These are phyloP conservation scores for Daucus carota DNA, from an alignment of 129 eudicot species.

Conservation along the genomic window DH1_v3.0 NC_030381.2:39727501-39728000, in stretches of 20 bases:
- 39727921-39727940: background rate
- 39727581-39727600: slow-evolving; percentile 66
- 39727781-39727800: background rate
- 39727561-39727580: slow-evolving; percentile 54
- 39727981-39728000: background rate
- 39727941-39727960: background rate
- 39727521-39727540: slow-evolving; percentile 48
- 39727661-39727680: background rate
- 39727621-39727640: slow-evolving; percentile 62
- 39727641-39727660: slow-evolving; percentile 19
- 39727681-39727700: background rate
- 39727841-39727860: background rate
- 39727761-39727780: background rate
- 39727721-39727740: background rate
- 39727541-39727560: slow-evolving; percentile 56
- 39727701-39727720: background rate
- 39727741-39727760: background rate
- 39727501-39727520: slow-evolving; percentile 76
- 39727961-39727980: background rate
- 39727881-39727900: background rate
- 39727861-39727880: background rate
- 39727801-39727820: background rate
- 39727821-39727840: background rate
- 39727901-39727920: background rate
- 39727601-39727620: slow-evolving; percentile 52